Conservation (phyloP, 1,284 basidiomycete species). For the Coniophora puteana region DNA sequence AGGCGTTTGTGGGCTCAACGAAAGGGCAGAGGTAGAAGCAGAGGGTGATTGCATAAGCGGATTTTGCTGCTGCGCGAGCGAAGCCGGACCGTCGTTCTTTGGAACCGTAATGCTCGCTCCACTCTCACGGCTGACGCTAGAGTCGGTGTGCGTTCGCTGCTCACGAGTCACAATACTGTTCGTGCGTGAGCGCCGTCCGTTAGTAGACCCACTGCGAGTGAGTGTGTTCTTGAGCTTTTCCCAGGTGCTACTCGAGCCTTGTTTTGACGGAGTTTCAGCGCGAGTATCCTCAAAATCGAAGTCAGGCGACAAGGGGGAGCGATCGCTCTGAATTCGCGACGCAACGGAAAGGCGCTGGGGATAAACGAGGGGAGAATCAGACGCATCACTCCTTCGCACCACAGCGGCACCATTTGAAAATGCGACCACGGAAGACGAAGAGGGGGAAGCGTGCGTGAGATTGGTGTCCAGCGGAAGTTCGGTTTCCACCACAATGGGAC, state of each 20-base stretch:
- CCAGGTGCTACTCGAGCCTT: conserved; percentile 60
- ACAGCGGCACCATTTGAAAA: conserved; percentile 38
- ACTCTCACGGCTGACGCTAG: conserved; percentile 71
- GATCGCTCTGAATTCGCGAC: conserved; percentile 50
- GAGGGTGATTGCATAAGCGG: conserved; percentile 57
- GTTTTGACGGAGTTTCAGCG: conserved; percentile 50
- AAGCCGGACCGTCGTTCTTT: conserved; percentile 52
- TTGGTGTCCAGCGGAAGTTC: conserved; percentile 52
- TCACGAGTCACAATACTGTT: conserved; percentile 70
- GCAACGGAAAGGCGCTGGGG: conserved; percentile 60
- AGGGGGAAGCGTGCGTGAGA: conserved; percentile 42
- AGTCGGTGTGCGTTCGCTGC: conserved; percentile 61
- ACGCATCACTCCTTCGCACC: conserved; percentile 41
- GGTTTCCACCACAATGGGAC: conserved; percentile 56
- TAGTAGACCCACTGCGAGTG: conserved; percentile 55
- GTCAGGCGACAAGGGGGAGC: conserved; percentile 50
- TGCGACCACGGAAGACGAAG: conserved; percentile 45
- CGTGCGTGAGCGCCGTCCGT: conserved; percentile 70
- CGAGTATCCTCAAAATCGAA: conserved; percentile 53
- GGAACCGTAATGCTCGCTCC: conserved; percentile 61
- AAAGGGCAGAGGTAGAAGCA: conserved; percentile 62
- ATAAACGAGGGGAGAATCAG: conserved; percentile 46
- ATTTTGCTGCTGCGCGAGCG: conserved; percentile 32
- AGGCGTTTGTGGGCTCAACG: conserved; percentile 48
- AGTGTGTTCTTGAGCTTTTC: conserved; percentile 40